phyloP scores from a whole-genome alignment of 2,329 filamentous ascomycete genomes.

The Trichoderma aggressivum region DNA sequence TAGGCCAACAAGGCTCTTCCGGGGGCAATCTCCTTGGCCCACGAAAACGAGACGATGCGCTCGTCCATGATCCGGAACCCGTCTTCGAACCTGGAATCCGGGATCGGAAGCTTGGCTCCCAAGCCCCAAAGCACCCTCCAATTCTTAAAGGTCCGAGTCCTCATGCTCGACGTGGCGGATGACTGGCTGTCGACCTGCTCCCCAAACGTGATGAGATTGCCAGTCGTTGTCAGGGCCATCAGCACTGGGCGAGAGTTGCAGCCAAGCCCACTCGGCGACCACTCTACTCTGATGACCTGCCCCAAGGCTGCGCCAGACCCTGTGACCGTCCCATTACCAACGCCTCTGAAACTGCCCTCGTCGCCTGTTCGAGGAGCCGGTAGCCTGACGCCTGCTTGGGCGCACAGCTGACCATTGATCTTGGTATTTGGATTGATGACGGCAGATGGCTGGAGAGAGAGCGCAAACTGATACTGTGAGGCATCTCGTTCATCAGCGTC shows the following conservation, averaged over 20 bases:
- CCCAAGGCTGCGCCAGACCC: conserved; percentile 50
- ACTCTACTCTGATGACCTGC: conserved; percentile 51
- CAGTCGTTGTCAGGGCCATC: conserved; percentile 48
- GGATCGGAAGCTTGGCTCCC: conserved; percentile 50
- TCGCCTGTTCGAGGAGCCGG: conserved; percentile 27
- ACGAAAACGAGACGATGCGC: conserved; percentile 50
- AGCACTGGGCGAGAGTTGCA: conserved; percentile 52
- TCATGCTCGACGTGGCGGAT: conserved; percentile 30
- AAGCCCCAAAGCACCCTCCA: conserved; percentile 57
- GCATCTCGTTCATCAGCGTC: conserved; percentile 27
- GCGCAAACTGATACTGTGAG: conserved; percentile 33
- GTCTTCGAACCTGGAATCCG: conserved; percentile 35
- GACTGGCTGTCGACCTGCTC: conserved; percentile 39
- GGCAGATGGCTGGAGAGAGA: conserved; percentile 33
- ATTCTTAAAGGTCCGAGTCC: conserved; percentile 41
- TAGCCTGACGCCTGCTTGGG: conserved; percentile 35
- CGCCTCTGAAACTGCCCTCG: conserved; percentile 38
- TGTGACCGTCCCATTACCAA: conserved; percentile 45
- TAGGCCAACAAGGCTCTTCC: conserved; percentile 50
- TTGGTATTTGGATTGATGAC: conserved; percentile 39
- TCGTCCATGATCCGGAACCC: conserved; percentile 40
- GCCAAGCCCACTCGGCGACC: conserved; percentile 59
- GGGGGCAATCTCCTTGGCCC: conserved; percentile 44
- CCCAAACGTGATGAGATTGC: conserved; percentile 50
- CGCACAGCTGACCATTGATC: conserved; percentile 47